Evolutionary conservation across 2,329 filamentous ascomycete species (phyloP).

Genomic region (Aureobasidium sp.): DNA sequence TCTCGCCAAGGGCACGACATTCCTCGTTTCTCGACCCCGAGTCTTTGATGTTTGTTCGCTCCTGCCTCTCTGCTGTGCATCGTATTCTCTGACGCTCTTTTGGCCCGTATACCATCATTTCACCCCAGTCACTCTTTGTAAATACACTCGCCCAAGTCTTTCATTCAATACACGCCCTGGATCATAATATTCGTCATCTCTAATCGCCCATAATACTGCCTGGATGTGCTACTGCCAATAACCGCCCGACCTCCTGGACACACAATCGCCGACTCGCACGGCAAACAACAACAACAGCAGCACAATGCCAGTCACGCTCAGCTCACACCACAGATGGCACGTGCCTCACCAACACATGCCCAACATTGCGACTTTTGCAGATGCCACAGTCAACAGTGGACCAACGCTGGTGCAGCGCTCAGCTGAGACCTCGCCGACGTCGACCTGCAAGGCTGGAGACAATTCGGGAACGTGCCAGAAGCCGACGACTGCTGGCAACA

Average conservation of each 20-base stretch:
- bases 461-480: constrained; percentile 24
- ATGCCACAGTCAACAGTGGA: not conserved
- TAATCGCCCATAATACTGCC: constrained; percentile 8
- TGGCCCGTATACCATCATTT: not conserved
- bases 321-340: constrained; percentile 12
- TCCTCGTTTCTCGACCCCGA: not conserved
- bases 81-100: constrained; percentile 3
- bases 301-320: constrained; percentile 1
- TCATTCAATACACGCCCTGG: not conserved
- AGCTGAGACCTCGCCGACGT: constrained; percentile 17
- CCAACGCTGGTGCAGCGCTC: constrained; percentile 10
- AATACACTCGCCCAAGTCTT: constrained; percentile 17
- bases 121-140: constrained; percentile 23
- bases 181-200: not conserved
- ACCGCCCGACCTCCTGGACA: constrained; percentile 17
- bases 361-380: not conserved
- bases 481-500: constrained; percentile 22
- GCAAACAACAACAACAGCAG: not conserved
- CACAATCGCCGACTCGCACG: not conserved
- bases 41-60: not conserved
- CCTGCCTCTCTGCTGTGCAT: not conserved
- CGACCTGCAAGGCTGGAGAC: constrained; percentile 24
- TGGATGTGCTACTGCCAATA: constrained; percentile 12
- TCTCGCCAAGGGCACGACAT: not conserved
- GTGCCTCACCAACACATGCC: constrained; percentile 6